Conservation (phyloP, 1,139 yeast species). For the Lizanozyma gosingica region DNA sequence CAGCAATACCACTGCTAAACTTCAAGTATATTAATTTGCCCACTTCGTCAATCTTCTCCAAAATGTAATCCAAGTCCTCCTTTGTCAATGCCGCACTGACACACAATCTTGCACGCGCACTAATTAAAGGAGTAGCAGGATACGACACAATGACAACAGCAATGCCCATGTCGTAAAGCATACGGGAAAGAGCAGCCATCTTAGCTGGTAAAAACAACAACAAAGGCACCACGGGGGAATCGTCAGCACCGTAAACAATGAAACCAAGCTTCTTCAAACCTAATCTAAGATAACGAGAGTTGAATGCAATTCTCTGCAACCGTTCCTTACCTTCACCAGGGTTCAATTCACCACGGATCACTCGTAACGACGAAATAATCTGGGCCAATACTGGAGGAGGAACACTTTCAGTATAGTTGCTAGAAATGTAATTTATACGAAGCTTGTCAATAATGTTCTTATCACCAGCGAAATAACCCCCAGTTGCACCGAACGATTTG, state of each 20-base stretch:
- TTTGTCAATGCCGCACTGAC: slow-evolving; percentile 88
- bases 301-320: slow-evolving; percentile 87
- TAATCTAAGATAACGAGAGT: slow-evolving; percentile 82
- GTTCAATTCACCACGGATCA: slow-evolving; percentile 70
- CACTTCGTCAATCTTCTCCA: slow-evolving; percentile 63
- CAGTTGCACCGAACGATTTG: slow-evolving; percentile 97
- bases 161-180: slow-evolving; percentile 67
- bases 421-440: slow-evolving; percentile 65
- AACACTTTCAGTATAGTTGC: slow-evolving; percentile 73
- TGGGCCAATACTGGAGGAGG: slow-evolving; percentile 90
- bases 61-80: slow-evolving; percentile 80
- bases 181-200: slow-evolving; percentile 87
- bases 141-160: slow-evolving; percentile 97
- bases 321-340: slow-evolving; percentile 95
- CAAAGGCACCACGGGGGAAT: slow-evolving; percentile 91
- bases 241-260: slow-evolving; percentile 90
- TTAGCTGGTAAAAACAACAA: slow-evolving; percentile 83
- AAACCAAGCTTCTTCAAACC: slow-evolving; percentile 91
- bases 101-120: slow-evolving; percentile 89
- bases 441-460: slow-evolving; percentile 62
- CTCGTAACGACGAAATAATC: slow-evolving; percentile 69
- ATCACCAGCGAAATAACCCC: slow-evolving; percentile 86
- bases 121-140: slow-evolving; percentile 91
- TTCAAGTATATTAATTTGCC: slow-evolving; percentile 75
- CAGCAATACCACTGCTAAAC: slow-evolving; percentile 69